A percentile compares a stretch with the other conserved stretches of the same genome.
Conservation (phyloP, 2,329 filamentous ascomycete species). For the Diaporthe vexans region DNA sequence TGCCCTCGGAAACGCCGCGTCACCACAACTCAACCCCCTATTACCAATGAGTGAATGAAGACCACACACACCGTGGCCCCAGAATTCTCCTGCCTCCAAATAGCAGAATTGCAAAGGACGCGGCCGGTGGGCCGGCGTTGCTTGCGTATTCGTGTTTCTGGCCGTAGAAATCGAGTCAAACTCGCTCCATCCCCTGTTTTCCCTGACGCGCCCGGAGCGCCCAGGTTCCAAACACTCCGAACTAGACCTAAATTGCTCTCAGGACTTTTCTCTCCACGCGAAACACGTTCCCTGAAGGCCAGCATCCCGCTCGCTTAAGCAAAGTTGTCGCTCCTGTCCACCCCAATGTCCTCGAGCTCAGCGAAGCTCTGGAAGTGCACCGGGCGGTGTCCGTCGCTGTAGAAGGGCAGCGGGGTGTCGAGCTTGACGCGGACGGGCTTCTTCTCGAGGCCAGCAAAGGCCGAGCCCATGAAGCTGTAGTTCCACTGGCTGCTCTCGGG, state of each 20-base stretch:
- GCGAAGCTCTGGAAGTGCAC: slow-evolving; percentile 98
- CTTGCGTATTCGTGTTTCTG: too few relatives aligned
- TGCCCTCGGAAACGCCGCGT: slow-evolving; percentile 38
- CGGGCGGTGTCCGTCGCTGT: slow-evolving; percentile 91
- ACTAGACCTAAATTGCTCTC: background rate
- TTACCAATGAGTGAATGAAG: slow-evolving; percentile 19
- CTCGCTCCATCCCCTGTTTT: background rate
- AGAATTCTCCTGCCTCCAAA: slow-evolving; percentile 8
- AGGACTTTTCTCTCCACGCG: background rate
- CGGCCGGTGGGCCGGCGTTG: background rate
- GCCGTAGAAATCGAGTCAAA: too few relatives aligned
- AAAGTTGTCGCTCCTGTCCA: slow-evolving; percentile 93
- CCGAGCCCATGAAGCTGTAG: slow-evolving; percentile 96
- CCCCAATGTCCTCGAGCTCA: slow-evolving; percentile 96
- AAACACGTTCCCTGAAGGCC: slow-evolving; percentile 1
- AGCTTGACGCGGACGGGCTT: slow-evolving; percentile 92
- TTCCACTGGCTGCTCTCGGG: slow-evolving; percentile 95
- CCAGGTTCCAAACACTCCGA: background rate
- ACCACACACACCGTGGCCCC: slow-evolving; percentile 7
- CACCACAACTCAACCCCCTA: slow-evolving; percentile 17
- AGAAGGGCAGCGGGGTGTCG: slow-evolving; percentile 91
- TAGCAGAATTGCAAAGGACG: too few relatives aligned
- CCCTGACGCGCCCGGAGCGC: background rate
- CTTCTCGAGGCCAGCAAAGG: slow-evolving; percentile 91
- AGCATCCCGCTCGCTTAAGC: slow-evolving; percentile 68